A percentile compares a stretch with the other conserved stretches of the same genome.
These are phyloP conservation scores for Trichophyton mentagrophytes DNA, from an alignment of 2,329 filamentous ascomycete species.

Conservation along the genomic window DNA sequence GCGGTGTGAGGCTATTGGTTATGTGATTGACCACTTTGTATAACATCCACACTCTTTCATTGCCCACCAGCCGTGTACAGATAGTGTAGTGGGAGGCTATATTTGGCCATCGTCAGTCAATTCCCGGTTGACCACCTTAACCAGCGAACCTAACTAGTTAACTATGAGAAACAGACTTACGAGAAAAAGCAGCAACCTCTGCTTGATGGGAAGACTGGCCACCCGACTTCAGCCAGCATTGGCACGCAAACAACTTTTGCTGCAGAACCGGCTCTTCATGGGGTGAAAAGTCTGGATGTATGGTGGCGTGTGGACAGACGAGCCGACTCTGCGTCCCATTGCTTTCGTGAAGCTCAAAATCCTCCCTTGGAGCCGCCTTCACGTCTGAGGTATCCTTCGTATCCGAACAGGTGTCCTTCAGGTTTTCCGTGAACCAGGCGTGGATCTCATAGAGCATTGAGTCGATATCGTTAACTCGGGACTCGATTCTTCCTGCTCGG, in stretches of 20 bases:
- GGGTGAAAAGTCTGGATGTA: neutral
- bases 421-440: neutral
- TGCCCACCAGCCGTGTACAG: neutral
- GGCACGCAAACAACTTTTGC: neutral
- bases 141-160: neutral
- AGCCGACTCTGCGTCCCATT: neutral
- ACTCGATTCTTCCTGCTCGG: neutral
- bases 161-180: neutral
- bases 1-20: neutral
- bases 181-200: neutral
- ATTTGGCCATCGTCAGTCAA: neutral
- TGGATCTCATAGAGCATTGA: conserved; percentile 5
- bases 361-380: neutral
- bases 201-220: neutral
- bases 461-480: neutral
- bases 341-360: neutral
- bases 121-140: neutral
- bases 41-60: neutral
- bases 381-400: neutral
- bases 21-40: neutral
- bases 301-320: neutral
- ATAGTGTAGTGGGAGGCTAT: neutral
- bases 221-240: neutral
- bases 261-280: neutral
- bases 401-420: neutral